These are phyloP conservation scores for Botryosphaeria dothidea DNA, from an alignment of 2,329 filamentous ascomycete species.

Conservation along the genomic window DNA sequence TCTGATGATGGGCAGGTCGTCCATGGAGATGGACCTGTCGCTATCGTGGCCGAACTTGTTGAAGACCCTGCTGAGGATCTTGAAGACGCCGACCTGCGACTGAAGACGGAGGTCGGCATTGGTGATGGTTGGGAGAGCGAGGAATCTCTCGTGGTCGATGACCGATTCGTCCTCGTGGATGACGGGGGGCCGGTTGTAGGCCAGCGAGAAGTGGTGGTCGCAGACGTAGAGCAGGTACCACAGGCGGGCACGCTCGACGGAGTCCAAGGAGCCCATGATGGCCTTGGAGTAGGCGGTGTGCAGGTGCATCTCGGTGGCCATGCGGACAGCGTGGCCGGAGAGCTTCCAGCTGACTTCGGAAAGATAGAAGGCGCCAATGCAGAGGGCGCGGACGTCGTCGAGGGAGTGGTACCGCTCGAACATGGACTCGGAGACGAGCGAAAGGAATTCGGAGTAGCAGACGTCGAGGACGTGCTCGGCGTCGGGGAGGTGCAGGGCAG, in stretches of 20 bases:
- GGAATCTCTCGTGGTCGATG: conserved; percentile 36
- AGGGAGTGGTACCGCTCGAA: conserved; percentile 38
- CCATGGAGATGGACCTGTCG: conserved; percentile 38
- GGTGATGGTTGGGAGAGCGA: conserved; percentile 31
- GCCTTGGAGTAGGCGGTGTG: conserved; percentile 40
- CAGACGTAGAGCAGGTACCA: conserved; percentile 43
- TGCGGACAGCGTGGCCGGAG: conserved; percentile 40
- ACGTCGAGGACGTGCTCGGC: conserved; percentile 31
- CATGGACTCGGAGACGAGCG: conserved; percentile 34
- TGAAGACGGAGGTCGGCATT: conserved; percentile 33
- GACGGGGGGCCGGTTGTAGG: conserved; percentile 43
- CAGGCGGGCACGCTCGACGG: conserved; percentile 38
- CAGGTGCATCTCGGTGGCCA: conserved; percentile 43
- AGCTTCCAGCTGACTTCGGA: conserved; percentile 44
- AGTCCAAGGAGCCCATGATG: conserved; percentile 34
- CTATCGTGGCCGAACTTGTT: conserved; percentile 34
- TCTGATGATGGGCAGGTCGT: conserved; percentile 40
- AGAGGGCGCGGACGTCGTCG: conserved; percentile 41
- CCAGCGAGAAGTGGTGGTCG: conserved; percentile 44
- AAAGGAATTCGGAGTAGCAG: conserved; percentile 36
- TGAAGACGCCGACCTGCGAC: conserved; percentile 35
- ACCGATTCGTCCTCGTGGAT: conserved; percentile 41
- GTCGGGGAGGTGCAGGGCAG: conserved; percentile 32
- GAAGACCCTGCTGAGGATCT: conserved; percentile 37
- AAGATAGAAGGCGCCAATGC: conserved; percentile 43